phyloP scores from a whole-genome alignment of 768 basidiomycete genomes.

The Termitomyces sp. region DNA sequence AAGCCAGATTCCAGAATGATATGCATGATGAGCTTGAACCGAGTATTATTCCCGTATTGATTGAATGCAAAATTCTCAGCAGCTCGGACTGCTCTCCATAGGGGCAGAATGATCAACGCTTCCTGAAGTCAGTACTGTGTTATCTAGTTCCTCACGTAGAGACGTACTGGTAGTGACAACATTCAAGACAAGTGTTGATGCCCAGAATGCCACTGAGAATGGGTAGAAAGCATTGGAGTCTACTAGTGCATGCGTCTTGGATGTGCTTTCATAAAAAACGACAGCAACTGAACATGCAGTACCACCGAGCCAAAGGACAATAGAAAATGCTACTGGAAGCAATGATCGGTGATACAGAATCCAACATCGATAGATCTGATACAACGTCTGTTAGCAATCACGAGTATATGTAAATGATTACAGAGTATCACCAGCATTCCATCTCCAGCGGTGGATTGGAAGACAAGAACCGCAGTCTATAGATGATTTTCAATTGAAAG shows the following conservation, averaged over 20 bases:
- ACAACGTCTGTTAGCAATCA: background rate
- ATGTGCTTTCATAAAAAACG: background rate
- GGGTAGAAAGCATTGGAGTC: background rate
- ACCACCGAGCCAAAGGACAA: conserved; percentile 1
- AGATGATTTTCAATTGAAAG: background rate
- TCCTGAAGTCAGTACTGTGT: background rate
- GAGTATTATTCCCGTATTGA: background rate
- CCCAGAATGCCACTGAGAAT: background rate
- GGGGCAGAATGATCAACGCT: background rate
- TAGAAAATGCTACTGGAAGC: background rate
- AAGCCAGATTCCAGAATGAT: conserved; percentile 4
- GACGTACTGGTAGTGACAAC: conserved; percentile 1
- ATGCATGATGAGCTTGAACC: background rate
- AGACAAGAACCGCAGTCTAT: background rate
- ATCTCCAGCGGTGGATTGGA: conserved; percentile 1
- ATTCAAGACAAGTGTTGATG: background rate
- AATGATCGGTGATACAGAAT: background rate
- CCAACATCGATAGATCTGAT: conserved; percentile 9
- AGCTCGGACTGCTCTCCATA: background rate
- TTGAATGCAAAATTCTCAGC: background rate
- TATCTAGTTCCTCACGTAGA: background rate
- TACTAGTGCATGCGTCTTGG: background rate
- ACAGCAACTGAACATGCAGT: background rate
- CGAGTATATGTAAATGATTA: background rate
- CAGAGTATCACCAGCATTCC: background rate